Evolutionary conservation across 352 stramenopile genomes (phyloP).

Genomic region (Pythium pyrilobum): DNA sequence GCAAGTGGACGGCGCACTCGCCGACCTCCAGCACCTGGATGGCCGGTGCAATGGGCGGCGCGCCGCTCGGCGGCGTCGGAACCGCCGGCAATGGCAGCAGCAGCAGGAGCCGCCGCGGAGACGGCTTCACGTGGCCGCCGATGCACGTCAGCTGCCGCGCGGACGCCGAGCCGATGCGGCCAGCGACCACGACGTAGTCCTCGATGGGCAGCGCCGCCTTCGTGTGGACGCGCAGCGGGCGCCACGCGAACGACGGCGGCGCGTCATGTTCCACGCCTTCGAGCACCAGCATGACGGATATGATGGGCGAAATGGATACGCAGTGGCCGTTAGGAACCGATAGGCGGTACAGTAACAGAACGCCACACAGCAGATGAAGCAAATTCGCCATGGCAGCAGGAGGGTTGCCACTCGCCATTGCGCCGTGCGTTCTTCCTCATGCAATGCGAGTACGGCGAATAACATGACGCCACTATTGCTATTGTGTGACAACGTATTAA

Average conservation of each 20-base stretch:
- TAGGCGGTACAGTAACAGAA: not conserved
- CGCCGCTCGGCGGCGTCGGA: not conserved
- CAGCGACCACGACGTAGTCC: slow-evolving; percentile 49
- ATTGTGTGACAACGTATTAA: not conserved
- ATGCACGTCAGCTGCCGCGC: slow-evolving; percentile 54
- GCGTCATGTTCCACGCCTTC: not conserved
- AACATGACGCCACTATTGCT: too few relatives aligned
- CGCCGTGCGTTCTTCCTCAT: too few relatives aligned
- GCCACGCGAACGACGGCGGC: slow-evolving; percentile 9
- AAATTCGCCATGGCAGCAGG: too few relatives aligned
- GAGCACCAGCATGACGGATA: slow-evolving; percentile 6
- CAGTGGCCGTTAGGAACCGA: slow-evolving; percentile 7
- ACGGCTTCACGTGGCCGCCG: slow-evolving; percentile 45
- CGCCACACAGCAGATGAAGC: too few relatives aligned
- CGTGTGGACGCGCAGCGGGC: slow-evolving; percentile 4
- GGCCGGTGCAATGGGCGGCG: not conserved
- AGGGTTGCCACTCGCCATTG: too few relatives aligned
- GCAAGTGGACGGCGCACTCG: slow-evolving; percentile 45
- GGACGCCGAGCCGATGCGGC: slow-evolving; percentile 15
- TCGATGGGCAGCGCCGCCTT: slow-evolving; percentile 56
- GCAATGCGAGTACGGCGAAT: too few relatives aligned
- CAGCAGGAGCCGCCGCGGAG: slow-evolving; percentile 34
- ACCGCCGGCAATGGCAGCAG: slow-evolving; percentile 33
- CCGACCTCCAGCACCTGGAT: slow-evolving; percentile 49
- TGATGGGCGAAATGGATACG: not conserved